These are phyloP conservation scores for Mollisia scopiformis DNA, from an alignment of 2,329 filamentous ascomycete species.

Conservation along the genomic window DNA sequence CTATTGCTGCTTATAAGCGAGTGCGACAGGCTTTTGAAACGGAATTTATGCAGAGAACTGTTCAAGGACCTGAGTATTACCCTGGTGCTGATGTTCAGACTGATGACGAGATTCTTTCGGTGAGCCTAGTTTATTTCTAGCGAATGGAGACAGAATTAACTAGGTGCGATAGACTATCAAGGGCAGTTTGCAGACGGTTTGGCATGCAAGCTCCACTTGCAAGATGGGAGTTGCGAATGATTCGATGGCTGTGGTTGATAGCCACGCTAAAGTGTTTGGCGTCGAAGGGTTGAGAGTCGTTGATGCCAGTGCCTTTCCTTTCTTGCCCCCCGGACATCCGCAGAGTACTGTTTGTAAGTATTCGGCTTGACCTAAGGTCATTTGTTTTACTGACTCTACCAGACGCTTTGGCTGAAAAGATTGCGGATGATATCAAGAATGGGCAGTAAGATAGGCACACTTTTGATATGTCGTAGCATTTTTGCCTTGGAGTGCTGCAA, in stretches of 20 bases:
- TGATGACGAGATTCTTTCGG: conserved; percentile 26
- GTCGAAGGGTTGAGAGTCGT: conserved; percentile 21
- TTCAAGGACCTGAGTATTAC: conserved; percentile 17
- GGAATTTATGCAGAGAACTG: conserved; percentile 10
- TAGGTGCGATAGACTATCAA: conserved; percentile 14
- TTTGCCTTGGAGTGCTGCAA: too few species aligned
- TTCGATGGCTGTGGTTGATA: conserved; percentile 34
- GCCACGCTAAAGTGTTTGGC: conserved; percentile 27
- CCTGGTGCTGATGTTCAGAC: conserved; percentile 23
- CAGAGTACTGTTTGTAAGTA: conserved; percentile 41
- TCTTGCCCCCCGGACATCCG: conserved; percentile 44
- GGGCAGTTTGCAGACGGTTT: conserved; percentile 39
- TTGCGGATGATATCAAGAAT: neutral
- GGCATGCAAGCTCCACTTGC: conserved; percentile 58
- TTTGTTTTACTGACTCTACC: neutral
- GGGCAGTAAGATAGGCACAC: too few species aligned
- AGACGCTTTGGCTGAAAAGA: neutral
- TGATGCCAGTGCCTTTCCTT: conserved; percentile 25
- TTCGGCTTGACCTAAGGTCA: neutral
- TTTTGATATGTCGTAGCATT: too few species aligned
- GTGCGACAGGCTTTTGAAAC: conserved; percentile 37
- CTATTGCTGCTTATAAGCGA: conserved; percentile 46
- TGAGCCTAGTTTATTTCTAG: neutral
- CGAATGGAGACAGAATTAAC: neutral
- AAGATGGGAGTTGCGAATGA: conserved; percentile 56